phyloP scores from a whole-genome alignment of 2,329 filamentous ascomycete genomes.

The Pseudofabraea citricarpa region DNA sequence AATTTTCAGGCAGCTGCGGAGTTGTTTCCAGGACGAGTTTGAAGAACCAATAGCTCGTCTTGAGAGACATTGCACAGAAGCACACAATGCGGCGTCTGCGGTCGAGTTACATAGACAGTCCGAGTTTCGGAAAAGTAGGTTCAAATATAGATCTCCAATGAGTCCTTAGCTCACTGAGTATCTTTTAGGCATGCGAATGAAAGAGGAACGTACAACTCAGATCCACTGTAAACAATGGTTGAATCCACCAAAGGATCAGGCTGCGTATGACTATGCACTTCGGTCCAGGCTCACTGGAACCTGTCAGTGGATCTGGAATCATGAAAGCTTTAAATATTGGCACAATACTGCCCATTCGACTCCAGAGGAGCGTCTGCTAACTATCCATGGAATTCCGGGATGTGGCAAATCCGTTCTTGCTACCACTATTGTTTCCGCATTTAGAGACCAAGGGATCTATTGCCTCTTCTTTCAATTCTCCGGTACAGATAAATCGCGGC shows the following conservation, averaged over 20 bases:
- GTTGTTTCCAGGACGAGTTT: background rate
- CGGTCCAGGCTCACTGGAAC: background rate
- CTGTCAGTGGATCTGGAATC: slow-evolving; percentile 1
- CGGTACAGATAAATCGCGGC: background rate
- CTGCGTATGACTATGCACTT: background rate
- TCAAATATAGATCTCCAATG: background rate
- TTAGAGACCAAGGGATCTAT: background rate
- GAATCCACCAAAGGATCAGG: background rate
- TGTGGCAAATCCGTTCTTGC: slow-evolving; percentile 4
- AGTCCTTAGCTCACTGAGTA: too few relatives aligned
- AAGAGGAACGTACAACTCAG: too few relatives aligned
- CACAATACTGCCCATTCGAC: background rate
- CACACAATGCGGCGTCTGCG: slow-evolving; percentile 1
- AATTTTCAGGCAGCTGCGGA: background rate
- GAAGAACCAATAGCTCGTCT: slow-evolving; percentile 2
- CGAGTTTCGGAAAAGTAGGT: background rate
- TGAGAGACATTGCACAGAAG: slow-evolving; percentile 1
- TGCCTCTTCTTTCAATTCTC: slow-evolving; percentile 4
- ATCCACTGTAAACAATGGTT: slow-evolving; percentile 1
- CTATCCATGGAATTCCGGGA: slow-evolving; percentile 4
- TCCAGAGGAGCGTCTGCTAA: background rate
- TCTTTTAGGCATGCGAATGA: too few relatives aligned
- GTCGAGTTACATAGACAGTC: background rate
- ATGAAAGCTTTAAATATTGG: slow-evolving; percentile 2
- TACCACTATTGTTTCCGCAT: slow-evolving; percentile 2